A percentile compares a stretch with the other conserved stretches of the same genome.
Evolutionary conservation across 768 basidiomycete species (phyloP).

Genomic region (Termitomyces sp.): DNA sequence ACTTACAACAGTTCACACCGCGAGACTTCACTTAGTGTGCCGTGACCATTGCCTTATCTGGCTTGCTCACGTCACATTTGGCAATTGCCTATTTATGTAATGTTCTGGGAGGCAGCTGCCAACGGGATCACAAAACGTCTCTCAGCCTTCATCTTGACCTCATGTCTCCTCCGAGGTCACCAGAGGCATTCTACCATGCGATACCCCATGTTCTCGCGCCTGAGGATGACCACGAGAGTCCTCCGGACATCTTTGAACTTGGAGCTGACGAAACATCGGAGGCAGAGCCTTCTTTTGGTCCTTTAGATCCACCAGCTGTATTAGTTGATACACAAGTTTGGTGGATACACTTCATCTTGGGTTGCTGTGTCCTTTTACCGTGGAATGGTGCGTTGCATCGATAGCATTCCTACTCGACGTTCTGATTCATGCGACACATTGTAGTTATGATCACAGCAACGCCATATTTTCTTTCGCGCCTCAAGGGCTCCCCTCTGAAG

Average conservation of each 20-base stretch:
- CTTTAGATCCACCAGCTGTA: conserved; percentile 21
- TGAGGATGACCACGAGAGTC: conserved; percentile 19
- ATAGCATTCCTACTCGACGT: neutral
- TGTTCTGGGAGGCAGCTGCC: neutral
- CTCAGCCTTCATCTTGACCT: neutral
- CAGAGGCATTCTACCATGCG: conserved; percentile 37
- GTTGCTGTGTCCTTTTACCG: conserved; percentile 75
- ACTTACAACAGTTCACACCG: too few species aligned
- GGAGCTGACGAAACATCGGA: conserved; percentile 23
- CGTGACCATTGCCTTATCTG: too few species aligned
- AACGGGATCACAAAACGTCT: neutral
- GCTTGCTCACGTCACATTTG: too few species aligned
- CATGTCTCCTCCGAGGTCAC: conserved; percentile 26
- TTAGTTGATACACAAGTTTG: conserved; percentile 30
- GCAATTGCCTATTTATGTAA: conserved; percentile 1
- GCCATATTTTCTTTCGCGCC: conserved; percentile 71
- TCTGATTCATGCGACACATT: neutral
- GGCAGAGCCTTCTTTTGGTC: conserved; percentile 12
- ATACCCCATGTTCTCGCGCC: conserved; percentile 34
- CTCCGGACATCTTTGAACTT: conserved; percentile 20
- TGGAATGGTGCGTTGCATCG: conserved; percentile 71
- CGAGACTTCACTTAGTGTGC: too few species aligned
- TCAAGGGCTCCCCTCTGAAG: conserved; percentile 53
- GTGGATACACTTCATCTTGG: conserved; percentile 52
- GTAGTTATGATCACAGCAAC: conserved; percentile 83